Percentiles rank a stretch among this genome's conserved stretches.
Evolutionary conservation across 805 yeast species (phyloP).

Genomic region (Cephaloascus fragrans): DNA sequence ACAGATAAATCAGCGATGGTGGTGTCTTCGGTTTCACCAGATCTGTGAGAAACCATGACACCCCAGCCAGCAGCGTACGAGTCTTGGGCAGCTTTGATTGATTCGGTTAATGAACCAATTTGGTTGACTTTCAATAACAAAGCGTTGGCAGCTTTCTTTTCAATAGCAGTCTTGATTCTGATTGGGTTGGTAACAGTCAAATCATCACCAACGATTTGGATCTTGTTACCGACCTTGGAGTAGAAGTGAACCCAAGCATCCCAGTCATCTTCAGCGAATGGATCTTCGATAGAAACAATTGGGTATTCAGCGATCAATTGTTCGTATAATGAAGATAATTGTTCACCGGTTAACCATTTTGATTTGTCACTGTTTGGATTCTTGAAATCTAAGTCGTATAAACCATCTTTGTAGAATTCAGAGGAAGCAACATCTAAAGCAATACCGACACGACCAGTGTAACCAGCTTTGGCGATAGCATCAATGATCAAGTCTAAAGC

Average conservation of each 20-base stretch:
- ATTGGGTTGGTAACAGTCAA: slow-evolving; percentile 97
- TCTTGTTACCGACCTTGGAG: slow-evolving; percentile 49
- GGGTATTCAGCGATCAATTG: slow-evolving; percentile 83
- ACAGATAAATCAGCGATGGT: slow-evolving; percentile 96
- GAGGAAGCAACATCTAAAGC: slow-evolving; percentile 97
- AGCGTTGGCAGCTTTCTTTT: slow-evolving; percentile 92
- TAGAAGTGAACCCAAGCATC: slow-evolving; percentile 91
- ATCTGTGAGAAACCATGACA: slow-evolving; percentile 99
- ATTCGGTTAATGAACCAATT: slow-evolving; percentile 94
- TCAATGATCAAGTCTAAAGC: slow-evolving; percentile 89
- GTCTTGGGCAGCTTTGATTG: slow-evolving; percentile 93
- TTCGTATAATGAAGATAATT: slow-evolving; percentile 79
- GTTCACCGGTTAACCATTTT: slow-evolving; percentile 83
- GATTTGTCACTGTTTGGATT: slow-evolving; percentile 86
- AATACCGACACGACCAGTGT: slow-evolving; percentile 84
- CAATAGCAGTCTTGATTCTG: slow-evolving; percentile 92
- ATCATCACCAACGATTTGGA: slow-evolving; percentile 96
- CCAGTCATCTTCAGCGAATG: slow-evolving; percentile 99
- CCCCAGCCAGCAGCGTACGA: slow-evolving; percentile 98
- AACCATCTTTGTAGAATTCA: slow-evolving; percentile 94
- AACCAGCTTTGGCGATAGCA: slow-evolving; percentile 91
- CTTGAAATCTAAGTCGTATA: slow-evolving; percentile 97
- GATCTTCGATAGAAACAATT: slow-evolving; percentile 97
- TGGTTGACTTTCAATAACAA: slow-evolving; percentile 97
- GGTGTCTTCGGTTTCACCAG: slow-evolving; percentile 99